phyloP scores from a whole-genome alignment of 768 basidiomycete species.

The Phylloporus scabripes region DNA sequence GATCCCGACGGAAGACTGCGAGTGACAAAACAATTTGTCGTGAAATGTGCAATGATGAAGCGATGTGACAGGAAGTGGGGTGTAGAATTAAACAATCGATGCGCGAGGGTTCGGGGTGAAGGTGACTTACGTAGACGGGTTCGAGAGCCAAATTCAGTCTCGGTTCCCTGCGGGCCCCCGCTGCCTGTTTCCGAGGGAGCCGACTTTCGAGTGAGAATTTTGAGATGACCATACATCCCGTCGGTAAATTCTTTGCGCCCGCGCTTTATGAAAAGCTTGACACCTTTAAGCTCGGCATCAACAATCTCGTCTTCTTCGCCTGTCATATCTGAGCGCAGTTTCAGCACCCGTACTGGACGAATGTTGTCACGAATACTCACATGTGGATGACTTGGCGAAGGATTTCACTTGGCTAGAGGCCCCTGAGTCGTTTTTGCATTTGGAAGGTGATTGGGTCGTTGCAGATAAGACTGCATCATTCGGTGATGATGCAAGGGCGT shows the following conservation, averaged over 20 bases:
- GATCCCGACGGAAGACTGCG: constrained; percentile 66
- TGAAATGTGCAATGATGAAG: background rate
- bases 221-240: constrained; percentile 57
- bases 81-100: constrained; percentile 14
- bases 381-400: constrained; percentile 7
- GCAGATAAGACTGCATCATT: constrained; percentile 11
- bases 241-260: constrained; percentile 47
- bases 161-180: background rate
- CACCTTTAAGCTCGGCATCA: constrained; percentile 52
- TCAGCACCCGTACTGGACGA: constrained; percentile 1
- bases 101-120: constrained; percentile 17
- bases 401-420: background rate
- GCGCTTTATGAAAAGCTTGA: constrained; percentile 45
- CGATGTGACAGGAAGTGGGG: constrained; percentile 2
- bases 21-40: background rate
- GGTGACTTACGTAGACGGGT: constrained; percentile 30
- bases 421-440: background rate
- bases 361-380: constrained; percentile 11
- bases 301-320: constrained; percentile 64
- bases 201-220: constrained; percentile 42
- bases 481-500: constrained; percentile 16
- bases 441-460: background rate
- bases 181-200: background rate
- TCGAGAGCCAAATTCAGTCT: constrained; percentile 15
- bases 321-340: constrained; percentile 32